Conservation (phyloP, 2,329 filamentous ascomycete species). For the Didymella keratinophila region DNA sequence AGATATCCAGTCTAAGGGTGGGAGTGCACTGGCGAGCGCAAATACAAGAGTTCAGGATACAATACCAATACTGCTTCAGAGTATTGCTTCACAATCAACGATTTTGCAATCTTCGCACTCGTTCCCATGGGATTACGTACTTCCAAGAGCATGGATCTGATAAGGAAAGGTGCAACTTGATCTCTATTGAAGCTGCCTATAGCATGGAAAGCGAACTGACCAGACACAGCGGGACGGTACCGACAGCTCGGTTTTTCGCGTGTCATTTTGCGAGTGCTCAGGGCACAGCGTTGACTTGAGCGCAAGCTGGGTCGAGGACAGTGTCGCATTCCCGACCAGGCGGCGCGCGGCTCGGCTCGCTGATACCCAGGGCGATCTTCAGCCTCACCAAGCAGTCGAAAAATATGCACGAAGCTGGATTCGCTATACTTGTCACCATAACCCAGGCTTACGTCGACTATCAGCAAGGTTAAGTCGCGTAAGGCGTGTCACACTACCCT, state of each 20-base stretch:
- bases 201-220: background rate
- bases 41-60: background rate
- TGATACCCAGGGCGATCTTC: background rate
- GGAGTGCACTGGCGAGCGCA: background rate
- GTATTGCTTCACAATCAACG: background rate
- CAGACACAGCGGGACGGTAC: background rate
- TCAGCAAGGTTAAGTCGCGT: no score
- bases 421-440: background rate
- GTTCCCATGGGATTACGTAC: background rate
- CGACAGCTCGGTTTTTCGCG: background rate
- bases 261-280: background rate
- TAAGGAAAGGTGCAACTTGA: background rate
- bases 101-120: background rate
- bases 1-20: background rate
- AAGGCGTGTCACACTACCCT: no score
- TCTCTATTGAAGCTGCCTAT: background rate
- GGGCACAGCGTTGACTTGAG: background rate
- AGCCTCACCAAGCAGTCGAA: background rate
- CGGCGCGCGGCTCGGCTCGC: background rate
- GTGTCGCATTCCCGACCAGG: background rate
- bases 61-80: background rate
- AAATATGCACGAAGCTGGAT: background rate
- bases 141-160: background rate
- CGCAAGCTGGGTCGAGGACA: background rate
- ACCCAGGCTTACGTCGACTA: background rate